Base-by-base conservation (phyloP, 1,139 yeast species). In the Kodamaea alishanica region DNA sequence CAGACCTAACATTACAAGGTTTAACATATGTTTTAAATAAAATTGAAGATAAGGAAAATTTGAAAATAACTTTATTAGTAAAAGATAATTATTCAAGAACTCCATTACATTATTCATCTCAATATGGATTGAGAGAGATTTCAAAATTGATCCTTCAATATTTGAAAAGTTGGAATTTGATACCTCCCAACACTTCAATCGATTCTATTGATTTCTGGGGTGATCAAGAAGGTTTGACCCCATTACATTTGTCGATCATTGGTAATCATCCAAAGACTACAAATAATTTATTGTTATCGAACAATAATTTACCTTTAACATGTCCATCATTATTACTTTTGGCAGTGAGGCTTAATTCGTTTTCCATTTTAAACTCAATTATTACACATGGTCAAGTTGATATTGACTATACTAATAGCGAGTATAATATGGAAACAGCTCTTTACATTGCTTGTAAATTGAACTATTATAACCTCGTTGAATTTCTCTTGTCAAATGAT, bases 61-160 rank as follows among this genome's bases (percentile, higher is more conserved):
- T 83, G 43, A 73, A 79, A 42, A 58, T 68, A 2, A 73, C 76
- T 1, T 66, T 89, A 33, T 63, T 80, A 38, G 80, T 82, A 32
- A 74, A 75, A 34, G 98, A 92, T 57, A 81, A 78, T 45, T 86
- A 88, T 54, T 71, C 71, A 42, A 75, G 97, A 47, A 84, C 96
- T 1, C 96, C 97, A 0, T 67, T 92, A 41, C 97, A 92, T 62
- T 90, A 90, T 60, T 81, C 96, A 10, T 83, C 95, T 1, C 95
- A 87, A 54, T 88, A 82, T 57, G 97, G 97, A 0, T 70, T 90
- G 41, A 79, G 77, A 44, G 77, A 75, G 37, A 78, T 83, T 31
- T 71, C 88, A 2, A 65, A 65, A 22, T 67, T 79, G 8, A 68
- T 90, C 27, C 61, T 89, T 23, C 68, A 70, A 28, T 75, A 70